These are phyloP conservation scores for Lecanicillium sp. DNA, from an alignment of 2,329 filamentous ascomycete species.

Conservation along the genomic window DNA sequence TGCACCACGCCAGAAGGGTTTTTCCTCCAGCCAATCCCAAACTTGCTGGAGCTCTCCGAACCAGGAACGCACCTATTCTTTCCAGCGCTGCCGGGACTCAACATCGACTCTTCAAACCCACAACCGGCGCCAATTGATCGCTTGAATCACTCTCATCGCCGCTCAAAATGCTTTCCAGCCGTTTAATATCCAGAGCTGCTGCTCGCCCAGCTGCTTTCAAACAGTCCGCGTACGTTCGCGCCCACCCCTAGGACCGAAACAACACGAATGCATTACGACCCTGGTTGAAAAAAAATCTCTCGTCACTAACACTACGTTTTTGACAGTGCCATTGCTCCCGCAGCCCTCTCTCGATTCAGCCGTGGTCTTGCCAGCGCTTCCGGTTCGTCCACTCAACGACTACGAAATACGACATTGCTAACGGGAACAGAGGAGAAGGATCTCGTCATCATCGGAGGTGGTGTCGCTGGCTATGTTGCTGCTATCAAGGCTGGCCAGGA, in stretches of 20 bases:
- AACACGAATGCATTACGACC: background rate
- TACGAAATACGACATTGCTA: slow-evolving; percentile 23
- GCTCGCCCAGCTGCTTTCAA: slow-evolving; percentile 50
- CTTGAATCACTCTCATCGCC: slow-evolving; percentile 19
- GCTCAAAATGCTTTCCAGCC: slow-evolving; percentile 53
- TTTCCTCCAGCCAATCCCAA: slow-evolving; percentile 10
- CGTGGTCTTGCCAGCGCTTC: slow-evolving; percentile 54
- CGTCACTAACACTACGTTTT: slow-evolving; percentile 18
- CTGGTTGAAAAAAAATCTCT: slow-evolving; percentile 16
- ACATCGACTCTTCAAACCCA: slow-evolving; percentile 10
- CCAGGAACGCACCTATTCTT: slow-evolving; percentile 12
- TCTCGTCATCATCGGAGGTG: slow-evolving; percentile 94
- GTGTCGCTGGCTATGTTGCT: slow-evolving; percentile 96
- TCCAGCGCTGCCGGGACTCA: slow-evolving; percentile 6
- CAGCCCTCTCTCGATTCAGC: slow-evolving; percentile 45
- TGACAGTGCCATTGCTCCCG: slow-evolving; percentile 41
- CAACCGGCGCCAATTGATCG: slow-evolving; percentile 22
- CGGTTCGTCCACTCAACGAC: slow-evolving; percentile 37
- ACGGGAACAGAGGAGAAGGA: slow-evolving; percentile 78
- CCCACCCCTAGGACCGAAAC: background rate
- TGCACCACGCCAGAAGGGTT: background rate
- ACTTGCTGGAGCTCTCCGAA: slow-evolving; percentile 17
- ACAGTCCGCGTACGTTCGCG: slow-evolving; percentile 43
- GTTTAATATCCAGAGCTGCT: slow-evolving; percentile 54
- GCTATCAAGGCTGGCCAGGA: slow-evolving; percentile 99